phyloP scores from a whole-genome alignment of 2,329 filamentous ascomycete genomes.

The Fusarium sp. region DNA sequence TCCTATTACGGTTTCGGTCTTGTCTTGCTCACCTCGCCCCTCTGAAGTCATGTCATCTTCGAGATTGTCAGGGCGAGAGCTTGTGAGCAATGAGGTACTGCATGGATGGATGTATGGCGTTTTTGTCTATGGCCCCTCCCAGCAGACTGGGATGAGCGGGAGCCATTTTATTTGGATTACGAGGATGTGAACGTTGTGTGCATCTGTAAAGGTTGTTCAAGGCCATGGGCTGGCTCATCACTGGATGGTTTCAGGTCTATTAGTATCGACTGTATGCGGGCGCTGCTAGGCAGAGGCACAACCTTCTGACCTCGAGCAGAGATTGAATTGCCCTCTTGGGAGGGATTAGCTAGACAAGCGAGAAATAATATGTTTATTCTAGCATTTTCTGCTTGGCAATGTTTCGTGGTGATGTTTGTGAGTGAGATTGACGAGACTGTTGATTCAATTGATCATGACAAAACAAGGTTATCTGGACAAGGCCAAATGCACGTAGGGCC shows the following conservation, averaged over 20 bases:
- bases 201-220: background rate
- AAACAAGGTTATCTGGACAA: background rate
- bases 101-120: conserved; percentile 50
- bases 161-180: conserved; percentile 30
- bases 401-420: background rate
- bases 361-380: conserved; percentile 14
- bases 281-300: conserved; percentile 27
- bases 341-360: background rate
- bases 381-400: background rate
- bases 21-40: conserved; percentile 33
- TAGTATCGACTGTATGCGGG: background rate
- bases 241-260: conserved; percentile 9
- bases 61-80: conserved; percentile 34
- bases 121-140: conserved; percentile 42
- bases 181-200: conserved; percentile 3
- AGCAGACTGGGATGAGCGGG: conserved; percentile 8
- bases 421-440: background rate
- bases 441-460: background rate
- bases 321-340: conserved; percentile 16
- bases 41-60: conserved; percentile 29
- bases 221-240: conserved; percentile 1
- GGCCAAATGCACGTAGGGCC: conserved; percentile 30
- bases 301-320: conserved; percentile 29
- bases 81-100: conserved; percentile 38
- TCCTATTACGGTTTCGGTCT: conserved; percentile 26